A percentile compares a stretch with the other conserved stretches of the same genome.
phyloP scores from a whole-genome alignment of 768 basidiomycete species.

The Nevesoporus exiguus region DNA sequence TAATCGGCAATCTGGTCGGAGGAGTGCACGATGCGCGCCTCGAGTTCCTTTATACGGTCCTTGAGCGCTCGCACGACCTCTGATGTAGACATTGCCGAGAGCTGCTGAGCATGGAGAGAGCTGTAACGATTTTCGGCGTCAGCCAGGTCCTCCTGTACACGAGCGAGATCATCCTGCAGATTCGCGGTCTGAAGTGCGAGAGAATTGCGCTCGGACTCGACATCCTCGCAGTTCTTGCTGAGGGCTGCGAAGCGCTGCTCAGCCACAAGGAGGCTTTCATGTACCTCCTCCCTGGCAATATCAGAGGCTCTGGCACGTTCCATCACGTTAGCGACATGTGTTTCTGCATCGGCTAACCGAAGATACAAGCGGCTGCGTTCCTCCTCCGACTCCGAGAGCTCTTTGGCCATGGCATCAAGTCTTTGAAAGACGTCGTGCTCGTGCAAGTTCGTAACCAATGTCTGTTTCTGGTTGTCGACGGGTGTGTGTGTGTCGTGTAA shows the following conservation, averaged over 20 bases:
- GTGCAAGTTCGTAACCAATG: constrained; percentile 13
- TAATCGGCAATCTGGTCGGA: constrained; percentile 76
- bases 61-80: constrained; percentile 55
- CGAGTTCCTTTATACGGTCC: constrained; percentile 66
- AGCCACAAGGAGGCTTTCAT: constrained; percentile 25
- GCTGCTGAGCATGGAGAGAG: constrained; percentile 61
- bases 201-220: constrained; percentile 65
- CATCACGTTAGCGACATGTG: constrained; percentile 30
- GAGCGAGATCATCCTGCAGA: constrained; percentile 54
- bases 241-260: constrained; percentile 45
- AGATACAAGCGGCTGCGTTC: constrained; percentile 21
- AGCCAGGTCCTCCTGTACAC: constrained; percentile 49
- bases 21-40: constrained; percentile 57
- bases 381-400: constrained; percentile 34
- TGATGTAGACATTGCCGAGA: constrained; percentile 56
- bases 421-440: constrained; percentile 28
- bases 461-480: constrained; percentile 20
- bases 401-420: constrained; percentile 32
- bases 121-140: constrained; percentile 61
- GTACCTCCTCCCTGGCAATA: constrained; percentile 35
- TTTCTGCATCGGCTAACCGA: constrained; percentile 36
- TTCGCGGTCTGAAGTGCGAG: constrained; percentile 63
- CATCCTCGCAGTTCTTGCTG: constrained; percentile 46
- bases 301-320: constrained; percentile 34
- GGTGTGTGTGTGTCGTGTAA: constrained; percentile 14